These are phyloP conservation scores for Vitis hybrid DNA, from an alignment of 177 flowering plant species.

Conservation along the genomic window DNA sequence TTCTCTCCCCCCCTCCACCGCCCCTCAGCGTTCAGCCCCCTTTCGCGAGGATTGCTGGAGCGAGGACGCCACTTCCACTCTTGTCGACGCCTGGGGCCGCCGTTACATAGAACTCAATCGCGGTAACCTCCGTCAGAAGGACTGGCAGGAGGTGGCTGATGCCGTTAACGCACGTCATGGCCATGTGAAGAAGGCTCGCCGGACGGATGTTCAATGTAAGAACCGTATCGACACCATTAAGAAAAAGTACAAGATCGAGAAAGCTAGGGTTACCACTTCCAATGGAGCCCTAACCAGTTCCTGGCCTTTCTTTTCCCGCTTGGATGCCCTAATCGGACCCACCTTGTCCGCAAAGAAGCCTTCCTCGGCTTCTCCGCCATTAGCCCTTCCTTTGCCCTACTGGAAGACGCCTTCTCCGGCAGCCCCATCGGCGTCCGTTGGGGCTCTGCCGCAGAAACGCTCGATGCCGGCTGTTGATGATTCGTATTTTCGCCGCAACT, in stretches of 20 bases:
- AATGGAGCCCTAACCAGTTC: conserved; percentile 39
- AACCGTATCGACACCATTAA: conserved; percentile 94
- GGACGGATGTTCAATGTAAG: conserved; percentile 96
- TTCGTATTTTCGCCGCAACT: conserved; percentile 56
- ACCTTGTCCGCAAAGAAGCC: conserved; percentile 31
- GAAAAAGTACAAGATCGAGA: conserved; percentile 94
- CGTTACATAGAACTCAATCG: conserved; percentile 87
- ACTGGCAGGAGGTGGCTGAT: conserved; percentile 96
- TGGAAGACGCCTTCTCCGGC: conserved; percentile 28
- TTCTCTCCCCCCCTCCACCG: conserved; percentile 10
- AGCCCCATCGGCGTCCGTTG: conserved; percentile 28
- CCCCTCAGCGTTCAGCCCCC: conserved; percentile 36
- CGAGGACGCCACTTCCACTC: conserved; percentile 82
- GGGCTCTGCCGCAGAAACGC: conserved; percentile 63
- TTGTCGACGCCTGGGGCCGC: conserved; percentile 86
- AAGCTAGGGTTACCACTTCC: conserved; percentile 59
- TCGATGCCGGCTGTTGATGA: conserved; percentile 44
- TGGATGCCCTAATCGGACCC: conserved; percentile 67
- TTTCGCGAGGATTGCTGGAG: conserved; percentile 94
- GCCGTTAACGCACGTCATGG: conserved; percentile 79
- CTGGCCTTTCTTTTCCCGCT: conserved; percentile 72
- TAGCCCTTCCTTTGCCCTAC: conserved; percentile 51
- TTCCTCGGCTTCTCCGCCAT: conserved; percentile 35
- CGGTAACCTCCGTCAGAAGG: conserved; percentile 92
- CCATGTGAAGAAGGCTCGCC: conserved; percentile 54